Conservation (phyloP, 345 rosid species). For the Eucalyptus viminalis region DNA sequence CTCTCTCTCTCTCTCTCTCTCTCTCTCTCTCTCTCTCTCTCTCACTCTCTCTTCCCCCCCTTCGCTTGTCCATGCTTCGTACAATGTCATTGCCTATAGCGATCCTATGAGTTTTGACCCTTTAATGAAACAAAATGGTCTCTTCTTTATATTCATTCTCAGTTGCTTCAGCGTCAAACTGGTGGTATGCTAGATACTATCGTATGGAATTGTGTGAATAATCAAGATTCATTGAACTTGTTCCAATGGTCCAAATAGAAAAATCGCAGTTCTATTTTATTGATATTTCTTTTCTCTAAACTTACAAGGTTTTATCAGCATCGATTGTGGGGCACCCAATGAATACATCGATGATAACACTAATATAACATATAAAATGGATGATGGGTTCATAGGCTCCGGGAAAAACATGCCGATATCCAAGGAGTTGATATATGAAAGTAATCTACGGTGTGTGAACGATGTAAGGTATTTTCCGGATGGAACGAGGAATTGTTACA, state of each 20-base stretch:
- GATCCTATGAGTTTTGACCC: neutral
- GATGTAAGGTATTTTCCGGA: conserved; percentile 10
- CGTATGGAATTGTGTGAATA: neutral
- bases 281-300: too few relatives aligned
- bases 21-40: neutral
- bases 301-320: conserved; percentile 1
- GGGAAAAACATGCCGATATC: neutral
- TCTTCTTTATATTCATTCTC: neutral
- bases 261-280: neutral
- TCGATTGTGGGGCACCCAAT: conserved; percentile 3
- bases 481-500: conserved; percentile 18
- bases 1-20: neutral
- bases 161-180: neutral
- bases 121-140: neutral
- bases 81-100: neutral
- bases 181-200: neutral
- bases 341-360: neutral
- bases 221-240: neutral
- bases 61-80: too few relatives aligned
- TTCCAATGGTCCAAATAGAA: neutral
- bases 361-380: neutral
- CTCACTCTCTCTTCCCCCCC: too few relatives aligned
- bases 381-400: neutral
- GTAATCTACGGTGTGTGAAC: neutral
- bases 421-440: too few relatives aligned